Base-by-base conservation (phyloP, 2,329 filamentous ascomycete species). In the Catunica adiposa region DNA sequence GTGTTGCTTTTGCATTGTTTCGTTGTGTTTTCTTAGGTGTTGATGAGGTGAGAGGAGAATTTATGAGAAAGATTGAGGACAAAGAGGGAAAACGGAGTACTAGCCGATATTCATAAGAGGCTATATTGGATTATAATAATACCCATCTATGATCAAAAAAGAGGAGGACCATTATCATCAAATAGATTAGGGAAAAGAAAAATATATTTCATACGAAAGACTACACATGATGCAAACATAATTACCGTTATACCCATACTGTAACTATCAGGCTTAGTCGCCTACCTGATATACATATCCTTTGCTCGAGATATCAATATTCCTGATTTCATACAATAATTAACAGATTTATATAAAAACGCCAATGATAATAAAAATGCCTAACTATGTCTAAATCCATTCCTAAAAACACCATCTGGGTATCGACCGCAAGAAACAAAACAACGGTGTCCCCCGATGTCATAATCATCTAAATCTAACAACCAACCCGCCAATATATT, bases 301-400 rank as follows among this genome's bases (percentile, higher is more conserved):
- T n/a, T n/a, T n/a, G n/a, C n/a, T n/a, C n/a, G n/a, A n/a, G n/a
- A n/a, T n/a, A n/a, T n/a, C n/a, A n/a, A n/a, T n/a, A n/a, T n/a
- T n/a, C n/a, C n/a, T n/a, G n/a, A 44, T 54, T 44, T 54, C 37
- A 42, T 25, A 9, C 44, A 17, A 23, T 44, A 54, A 26, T 25
- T 54, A 23, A 44, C 15, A 25, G 15, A 8, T n/a, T n/a, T n/a
- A n/a, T n/a, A n/a, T n/a, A n/a, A n/a, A n/a, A n/a, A n/a, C n/a
- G n/a, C n/a, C n/a, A n/a, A n/a, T n/a, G 40, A 44, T 5, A n/a
- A 17, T 44, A 7, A 44, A n/a, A n/a, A 44, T 44, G 20, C 40
- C 40, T n/a, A 17, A n/a, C 15, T 17, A n/a, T 17, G 20, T n/a
- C 20, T n/a, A 17, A 44, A 44, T n/a, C n/a, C 11, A 34, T 34